Conservation (phyloP, 371 early-diverging fungal genomes). For the Paraphysoderma sedebokerense region DNA sequence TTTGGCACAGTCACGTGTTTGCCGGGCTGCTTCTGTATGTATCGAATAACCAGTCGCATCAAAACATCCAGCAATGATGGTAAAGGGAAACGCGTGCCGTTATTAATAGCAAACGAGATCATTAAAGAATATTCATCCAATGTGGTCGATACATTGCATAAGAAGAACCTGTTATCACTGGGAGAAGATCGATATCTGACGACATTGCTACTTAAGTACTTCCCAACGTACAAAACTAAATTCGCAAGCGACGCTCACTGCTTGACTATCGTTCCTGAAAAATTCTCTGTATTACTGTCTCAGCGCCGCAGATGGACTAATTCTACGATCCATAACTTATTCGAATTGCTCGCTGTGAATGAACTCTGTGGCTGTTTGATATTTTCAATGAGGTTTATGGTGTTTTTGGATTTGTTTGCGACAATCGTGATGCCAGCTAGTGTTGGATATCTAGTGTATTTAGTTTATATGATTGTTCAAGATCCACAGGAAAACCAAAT, state of each 20-base stretch:
- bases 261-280: constrained; percentile 90
- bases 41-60: constrained; percentile 61
- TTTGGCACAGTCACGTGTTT: constrained; percentile 95
- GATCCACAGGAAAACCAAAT: constrained; percentile 29
- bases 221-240: constrained; percentile 92
- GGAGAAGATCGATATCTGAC: constrained; percentile 88
- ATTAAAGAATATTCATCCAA: constrained; percentile 90
- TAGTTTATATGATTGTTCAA: constrained; percentile 40
- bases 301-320: constrained; percentile 89
- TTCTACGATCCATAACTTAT: constrained; percentile 91
- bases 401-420: constrained; percentile 64
- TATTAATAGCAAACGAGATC: constrained; percentile 79
- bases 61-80: neutral
- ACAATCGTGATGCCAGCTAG: constrained; percentile 51
- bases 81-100: constrained; percentile 50
- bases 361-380: constrained; percentile 93
- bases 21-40: constrained; percentile 95
- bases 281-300: constrained; percentile 81
- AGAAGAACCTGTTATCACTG: constrained; percentile 69
- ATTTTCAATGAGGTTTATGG: constrained; percentile 89
- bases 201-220: constrained; percentile 95
- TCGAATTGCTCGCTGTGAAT: constrained; percentile 68
- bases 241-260: constrained; percentile 94
- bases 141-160: constrained; percentile 92
- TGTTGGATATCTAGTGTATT: constrained; percentile 38